phyloP scores from a whole-genome alignment of 805 yeast genomes.

The Wickerhamiella australiensis region DNA sequence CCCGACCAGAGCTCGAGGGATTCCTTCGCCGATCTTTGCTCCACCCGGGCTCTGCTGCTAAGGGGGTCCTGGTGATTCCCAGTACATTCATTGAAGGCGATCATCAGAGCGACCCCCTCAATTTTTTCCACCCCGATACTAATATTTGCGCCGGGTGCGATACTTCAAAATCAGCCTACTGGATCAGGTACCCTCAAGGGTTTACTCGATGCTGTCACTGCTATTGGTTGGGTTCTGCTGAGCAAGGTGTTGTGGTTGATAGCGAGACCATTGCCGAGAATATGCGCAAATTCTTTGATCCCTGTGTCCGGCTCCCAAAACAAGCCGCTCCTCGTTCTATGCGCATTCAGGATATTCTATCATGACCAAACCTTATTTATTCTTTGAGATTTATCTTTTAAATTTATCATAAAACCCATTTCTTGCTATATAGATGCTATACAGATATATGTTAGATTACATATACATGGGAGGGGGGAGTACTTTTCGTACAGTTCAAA shows the following conservation, averaged over 20 bases:
- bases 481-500: neutral
- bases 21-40: constrained; percentile 1
- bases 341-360: constrained; percentile 7
- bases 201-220: constrained; percentile 15
- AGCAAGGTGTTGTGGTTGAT: constrained; percentile 10
- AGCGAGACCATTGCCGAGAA: neutral
- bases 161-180: constrained; percentile 11
- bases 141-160: constrained; percentile 8
- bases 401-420: too few species aligned
- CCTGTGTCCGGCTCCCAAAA: neutral
- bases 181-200: constrained; percentile 10
- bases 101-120: neutral
- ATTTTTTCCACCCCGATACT: neutral
- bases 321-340: neutral
- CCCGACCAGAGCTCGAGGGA: constrained; percentile 8
- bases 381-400: neutral
- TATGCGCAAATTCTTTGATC: neutral
- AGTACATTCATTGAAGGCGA: neutral
- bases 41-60: neutral
- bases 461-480: too few species aligned
- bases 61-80: neutral
- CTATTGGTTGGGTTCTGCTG: constrained; percentile 15
- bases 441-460: too few species aligned
- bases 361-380: neutral
- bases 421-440: too few species aligned